These are phyloP conservation scores for Myriosclerotinia scirpicola DNA, from an alignment of 2,329 filamentous ascomycete genomes.

Conservation along the genomic window DNA sequence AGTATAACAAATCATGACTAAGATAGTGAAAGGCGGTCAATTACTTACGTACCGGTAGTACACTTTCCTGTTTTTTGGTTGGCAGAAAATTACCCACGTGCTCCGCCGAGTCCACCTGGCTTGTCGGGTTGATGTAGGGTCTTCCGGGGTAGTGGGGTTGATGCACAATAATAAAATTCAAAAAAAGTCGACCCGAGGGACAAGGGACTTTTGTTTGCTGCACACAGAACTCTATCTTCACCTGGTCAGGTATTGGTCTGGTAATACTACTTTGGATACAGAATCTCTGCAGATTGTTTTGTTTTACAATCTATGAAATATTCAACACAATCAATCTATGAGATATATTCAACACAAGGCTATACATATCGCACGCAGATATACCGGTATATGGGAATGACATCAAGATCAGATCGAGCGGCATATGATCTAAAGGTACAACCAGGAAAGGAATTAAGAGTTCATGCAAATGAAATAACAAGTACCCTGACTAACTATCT, in stretches of 20 bases:
- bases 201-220: too few relatives aligned
- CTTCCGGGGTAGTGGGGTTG: too few relatives aligned
- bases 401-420: slow-evolving; percentile 11
- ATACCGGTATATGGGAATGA: background rate
- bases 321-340: background rate
- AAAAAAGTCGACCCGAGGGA: too few relatives aligned
- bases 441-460: background rate
- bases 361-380: background rate
- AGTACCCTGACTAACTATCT: background rate
- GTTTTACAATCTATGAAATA: background rate
- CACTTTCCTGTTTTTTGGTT: too few relatives aligned
- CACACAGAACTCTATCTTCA: background rate
- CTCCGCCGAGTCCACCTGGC: too few relatives aligned
- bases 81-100: background rate
- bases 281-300: background rate
- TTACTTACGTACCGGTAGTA: background rate
- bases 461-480: slow-evolving; percentile 1
- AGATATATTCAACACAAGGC: background rate
- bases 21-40: background rate
- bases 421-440: slow-evolving; percentile 17
- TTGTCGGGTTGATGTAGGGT: too few relatives aligned
- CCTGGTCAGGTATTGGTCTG: background rate
- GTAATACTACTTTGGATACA: background rate
- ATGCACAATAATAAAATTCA: too few relatives aligned
- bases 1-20: slow-evolving; percentile 14